Base-by-base conservation (phyloP, 148 eudicot genomes). In the Dysphania ambrosioides region DNA sequence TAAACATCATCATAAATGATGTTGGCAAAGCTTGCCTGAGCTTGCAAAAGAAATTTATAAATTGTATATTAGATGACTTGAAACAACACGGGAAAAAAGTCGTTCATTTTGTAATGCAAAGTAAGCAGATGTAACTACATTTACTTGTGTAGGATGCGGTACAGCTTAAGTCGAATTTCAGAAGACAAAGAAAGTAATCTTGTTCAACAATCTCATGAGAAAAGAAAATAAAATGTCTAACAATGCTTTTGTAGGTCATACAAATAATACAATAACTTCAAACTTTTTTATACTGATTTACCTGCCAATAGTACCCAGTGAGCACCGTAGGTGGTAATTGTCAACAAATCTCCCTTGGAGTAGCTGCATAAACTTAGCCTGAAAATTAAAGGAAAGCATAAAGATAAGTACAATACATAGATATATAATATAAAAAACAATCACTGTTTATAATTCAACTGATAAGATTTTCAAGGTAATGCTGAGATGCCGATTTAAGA, bases 341-440 rank as follows among this genome's bases (percentile, higher is more conserved):
- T 74, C 85, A 8, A 79, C 80, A 77, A 86, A 86, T 69, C 91
- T 88, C 34, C 81, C 79, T 65, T 68, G 89, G 38, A 88, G 85
- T 71, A 88, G 85, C 83, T 86, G 84, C 66, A 88, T 53, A 72
- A 88, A 86, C 81, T 88, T 83, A n/a, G 89, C 89, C 91, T 88
- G 83, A 73, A 72, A 82, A n/a, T 44, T 13, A 66, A 58, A 53
- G 34, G 23, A 27, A 68, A 73, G 66, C 64, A 23, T 47, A 65
- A n/a, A n/a, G 34, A 10, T 41, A 32, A 61, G 35, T 66, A 38
- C 59, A 36, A 36, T 34, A 62, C 47, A 12, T 44, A 44, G 30
- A 60, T 18, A 44, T 36, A 77, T 10, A 3, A 56, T 8, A 29
- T 66, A 30, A n/a, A 57, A 36, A 59, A 38, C n/a, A n/a, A 40